These are phyloP conservation scores for Colletotrichum simmondsii DNA, from an alignment of 2,329 filamentous ascomycete genomes.

Conservation along the genomic window DNA sequence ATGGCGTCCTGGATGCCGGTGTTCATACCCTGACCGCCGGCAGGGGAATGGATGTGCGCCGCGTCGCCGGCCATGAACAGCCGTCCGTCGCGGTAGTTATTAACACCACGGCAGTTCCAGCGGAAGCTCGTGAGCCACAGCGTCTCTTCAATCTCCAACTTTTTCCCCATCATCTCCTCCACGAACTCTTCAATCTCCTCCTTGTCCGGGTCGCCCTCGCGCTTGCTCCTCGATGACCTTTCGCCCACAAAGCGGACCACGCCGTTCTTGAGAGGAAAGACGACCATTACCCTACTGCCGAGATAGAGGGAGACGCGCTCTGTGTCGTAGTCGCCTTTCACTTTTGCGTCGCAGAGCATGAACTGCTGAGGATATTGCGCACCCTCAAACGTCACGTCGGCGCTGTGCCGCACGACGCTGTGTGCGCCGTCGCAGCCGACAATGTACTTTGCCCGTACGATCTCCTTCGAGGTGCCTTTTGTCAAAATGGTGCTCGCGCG, in stretches of 20 bases:
- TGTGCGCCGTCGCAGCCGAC: slow-evolving; percentile 61
- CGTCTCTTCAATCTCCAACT: slow-evolving; percentile 42
- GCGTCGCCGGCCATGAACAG: slow-evolving; percentile 46
- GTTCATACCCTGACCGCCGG: slow-evolving; percentile 51
- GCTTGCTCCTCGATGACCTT: slow-evolving; percentile 17
- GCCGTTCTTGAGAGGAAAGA: slow-evolving; percentile 45
- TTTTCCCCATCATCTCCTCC: slow-evolving; percentile 41
- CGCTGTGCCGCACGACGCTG: slow-evolving; percentile 52
- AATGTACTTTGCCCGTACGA: slow-evolving; percentile 50
- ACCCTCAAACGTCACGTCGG: slow-evolving; percentile 52
- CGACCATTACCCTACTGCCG: slow-evolving; percentile 46
- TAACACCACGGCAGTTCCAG: slow-evolving; percentile 54
- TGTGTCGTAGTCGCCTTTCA: slow-evolving; percentile 32
- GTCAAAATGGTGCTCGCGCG: slow-evolving; percentile 42
- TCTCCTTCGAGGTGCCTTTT: slow-evolving; percentile 35
- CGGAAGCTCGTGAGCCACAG: slow-evolving; percentile 57
- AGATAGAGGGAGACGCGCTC: slow-evolving; percentile 42
- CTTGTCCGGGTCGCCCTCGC: slow-evolving; percentile 2
- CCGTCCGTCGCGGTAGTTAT: slow-evolving; percentile 48
- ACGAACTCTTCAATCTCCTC: slow-evolving; percentile 39
- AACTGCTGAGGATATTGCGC: slow-evolving; percentile 55
- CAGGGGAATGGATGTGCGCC: slow-evolving; percentile 48
- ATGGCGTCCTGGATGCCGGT: slow-evolving; percentile 47
- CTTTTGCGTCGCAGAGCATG: slow-evolving; percentile 54
- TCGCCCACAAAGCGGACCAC: slow-evolving; percentile 42